Base-by-base conservation (phyloP, 495 filamentous ascomycete species). In the Staphylotrichum tortipilum region DNA sequence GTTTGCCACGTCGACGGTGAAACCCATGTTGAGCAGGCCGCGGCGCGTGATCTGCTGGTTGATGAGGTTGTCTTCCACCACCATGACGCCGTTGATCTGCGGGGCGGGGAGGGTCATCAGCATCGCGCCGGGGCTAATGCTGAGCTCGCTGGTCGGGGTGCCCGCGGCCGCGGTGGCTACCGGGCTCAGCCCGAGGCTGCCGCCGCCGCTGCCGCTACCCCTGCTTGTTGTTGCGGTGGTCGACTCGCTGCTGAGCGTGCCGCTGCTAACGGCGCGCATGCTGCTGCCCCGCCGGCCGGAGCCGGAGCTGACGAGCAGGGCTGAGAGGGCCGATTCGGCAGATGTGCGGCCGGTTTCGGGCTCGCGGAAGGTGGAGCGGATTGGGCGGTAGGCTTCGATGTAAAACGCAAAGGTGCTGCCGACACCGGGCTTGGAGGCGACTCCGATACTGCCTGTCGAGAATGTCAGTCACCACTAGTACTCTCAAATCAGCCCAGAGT, bases 351-450 rank as follows among this genome's bases (percentile, higher is more conserved):
- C 35, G 0, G 57, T 38, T 4, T 66, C 62, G 15, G 67, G 63
- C n/a, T 60, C 56, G 29, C 62, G 64, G 4, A 69, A 46, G 11
- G 61, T 43, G 3, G 40, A 47, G 10, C 52, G 49, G 18, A 57
- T 61, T 5, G 73, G 73, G 29, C 72, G 63, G 28, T 78, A 65
- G 2, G 82, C 77, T 49, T 78, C 78, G 56, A 89, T 78, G 61
- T 86, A 89, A 58, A 91, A 89, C 1, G 82, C 83, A 60, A 91
- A 91, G 0, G 83, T 87, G 58, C 82, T 86, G 14, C 86, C 86
- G 22, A 79, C 66, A 6, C 81, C 84, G 11, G 78, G 68, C 48
- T 78, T 75, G 21, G 81, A 82, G 18, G 78, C 70, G 12, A 89
- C 84, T 4, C 85, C 84, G 33, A 89, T 87, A 40, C 85, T 78